Evolutionary conservation across 1,284 basidiomycete genomes (phyloP), one percentile per base, ranked within the genome.

Genomic region (Cutaneotrichosporon sp.): DNA sequence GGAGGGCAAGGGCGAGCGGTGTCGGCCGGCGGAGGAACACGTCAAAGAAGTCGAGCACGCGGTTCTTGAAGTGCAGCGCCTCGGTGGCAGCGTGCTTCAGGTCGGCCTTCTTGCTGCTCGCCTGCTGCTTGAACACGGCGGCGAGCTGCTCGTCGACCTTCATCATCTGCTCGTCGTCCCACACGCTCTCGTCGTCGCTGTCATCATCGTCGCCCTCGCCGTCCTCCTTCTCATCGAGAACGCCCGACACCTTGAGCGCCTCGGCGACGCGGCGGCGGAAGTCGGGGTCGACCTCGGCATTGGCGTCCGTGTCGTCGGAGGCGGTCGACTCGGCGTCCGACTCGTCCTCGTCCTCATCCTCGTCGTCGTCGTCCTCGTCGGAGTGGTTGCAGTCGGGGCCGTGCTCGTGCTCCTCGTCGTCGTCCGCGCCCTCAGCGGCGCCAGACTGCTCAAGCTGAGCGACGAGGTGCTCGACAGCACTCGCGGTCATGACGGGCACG

Each of bases 111-210:
- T 51, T 70, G 60, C 73, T 72, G 70, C 84, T 87, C 62, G 85
- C 66, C 14, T 64, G 60, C 51, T 81, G 74, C 66, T 86, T 86
- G 86, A 99, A 97, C 42, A 95, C 89, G 61, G 89, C 87, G 6
- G 92, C 91, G 7, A 99, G 86, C 73, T 97, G 91, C 64, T 92
- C 91, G 74, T 99, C 95, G 47, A 98, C 86, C 53, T 90, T 89
- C 83, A 97, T 87, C 95, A 98, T 99, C 81, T 97, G 92, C 50
- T 98, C 95, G 73, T 98, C 95, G 73, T 95, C 90, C 87, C 94
- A 89, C 27, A 88, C 81, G 69, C 89, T 87, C 33, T 89, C 86
- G 47, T 82, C 82, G 25, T 68, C 71, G 4, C 67, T 71, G 29
- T 71, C n/a, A n/a, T n/a, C n/a, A n/a, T n/a, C 67, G 16, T 60